Evolutionary conservation across 441 rosid species (phyloP).

Genomic region (Raphanus hybrid): DNA sequence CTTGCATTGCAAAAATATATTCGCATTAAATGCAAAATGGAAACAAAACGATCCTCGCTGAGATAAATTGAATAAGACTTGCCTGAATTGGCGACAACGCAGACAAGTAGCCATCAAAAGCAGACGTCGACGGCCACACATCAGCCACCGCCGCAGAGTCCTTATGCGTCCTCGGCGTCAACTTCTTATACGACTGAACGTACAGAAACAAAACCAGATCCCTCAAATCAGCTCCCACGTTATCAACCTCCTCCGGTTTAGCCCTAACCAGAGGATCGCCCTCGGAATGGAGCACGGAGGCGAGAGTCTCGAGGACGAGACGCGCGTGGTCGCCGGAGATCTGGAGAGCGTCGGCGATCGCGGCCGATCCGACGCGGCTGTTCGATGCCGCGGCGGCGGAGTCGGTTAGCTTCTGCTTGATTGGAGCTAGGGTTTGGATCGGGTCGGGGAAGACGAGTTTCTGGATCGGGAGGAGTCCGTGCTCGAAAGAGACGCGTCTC

Average conservation of each 20-base stretch:
- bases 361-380: slow-evolving; percentile 66
- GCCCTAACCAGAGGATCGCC: slow-evolving; percentile 73
- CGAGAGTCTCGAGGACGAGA: slow-evolving; percentile 84
- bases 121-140: slow-evolving; percentile 99
- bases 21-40: slow-evolving; percentile 3
- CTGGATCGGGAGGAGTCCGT: slow-evolving; percentile 92
- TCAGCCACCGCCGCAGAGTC: slow-evolving; percentile 95
- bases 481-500: slow-evolving; percentile 91
- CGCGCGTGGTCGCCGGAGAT: slow-evolving; percentile 86
- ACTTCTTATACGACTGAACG: slow-evolving; percentile 91
- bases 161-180: slow-evolving; percentile 88
- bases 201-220: slow-evolving; percentile 88
- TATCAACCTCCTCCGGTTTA: slow-evolving; percentile 56
- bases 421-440: slow-evolving; percentile 70
- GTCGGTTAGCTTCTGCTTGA: slow-evolving; percentile 66
- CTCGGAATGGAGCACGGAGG: slow-evolving; percentile 81
- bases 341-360: slow-evolving; percentile 81
- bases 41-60: background rate
- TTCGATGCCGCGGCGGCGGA: slow-evolving; percentile 36
- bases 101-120: slow-evolving; percentile 92
- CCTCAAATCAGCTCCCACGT: slow-evolving; percentile 77
- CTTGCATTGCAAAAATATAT: slow-evolving; percentile 21
- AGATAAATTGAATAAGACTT: background rate
- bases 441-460: slow-evolving; percentile 92
- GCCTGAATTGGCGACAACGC: slow-evolving; percentile 99